Evolutionary conservation across 2,329 filamentous ascomycete genomes (phyloP).

Genomic region (Pezicula neosporulosa): DNA sequence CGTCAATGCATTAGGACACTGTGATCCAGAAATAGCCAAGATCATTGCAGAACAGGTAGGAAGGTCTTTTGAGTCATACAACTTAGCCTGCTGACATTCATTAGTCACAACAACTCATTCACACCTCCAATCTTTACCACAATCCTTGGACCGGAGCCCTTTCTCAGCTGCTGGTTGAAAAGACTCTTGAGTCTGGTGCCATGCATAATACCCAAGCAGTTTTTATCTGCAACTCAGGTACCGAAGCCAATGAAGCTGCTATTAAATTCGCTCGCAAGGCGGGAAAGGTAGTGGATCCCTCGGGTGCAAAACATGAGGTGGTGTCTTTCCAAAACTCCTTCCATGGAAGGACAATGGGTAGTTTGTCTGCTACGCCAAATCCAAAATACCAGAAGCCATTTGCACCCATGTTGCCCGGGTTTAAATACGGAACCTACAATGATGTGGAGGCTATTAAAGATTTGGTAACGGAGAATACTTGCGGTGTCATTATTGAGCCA

Average conservation of each 20-base stretch:
- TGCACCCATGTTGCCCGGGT: slow-evolving; percentile 91
- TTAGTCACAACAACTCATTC: slow-evolving; percentile 73
- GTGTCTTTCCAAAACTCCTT: slow-evolving; percentile 92
- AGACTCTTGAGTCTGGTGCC: slow-evolving; percentile 72
- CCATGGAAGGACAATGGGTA: slow-evolving; percentile 95
- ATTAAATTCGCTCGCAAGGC: slow-evolving; percentile 96
- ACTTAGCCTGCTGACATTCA: not conserved
- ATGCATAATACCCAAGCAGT: slow-evolving; percentile 79
- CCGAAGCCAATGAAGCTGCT: slow-evolving; percentile 95
- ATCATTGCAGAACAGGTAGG: slow-evolving; percentile 74
- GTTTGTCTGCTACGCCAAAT: slow-evolving; percentile 92
- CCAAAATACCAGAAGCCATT: slow-evolving; percentile 97
- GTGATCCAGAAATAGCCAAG: slow-evolving; percentile 72
- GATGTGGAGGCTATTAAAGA: slow-evolving; percentile 68
- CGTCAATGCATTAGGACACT: slow-evolving; percentile 89
- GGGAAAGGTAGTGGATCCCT: slow-evolving; percentile 71
- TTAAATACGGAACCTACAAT: slow-evolving; percentile 83
- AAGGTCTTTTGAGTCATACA: slow-evolving; percentile 1
- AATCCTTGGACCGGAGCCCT: slow-evolving; percentile 93
- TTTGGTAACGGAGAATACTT: slow-evolving; percentile 80
- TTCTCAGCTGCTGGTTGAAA: slow-evolving; percentile 79
- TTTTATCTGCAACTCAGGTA: slow-evolving; percentile 95
- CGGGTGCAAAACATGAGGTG: slow-evolving; percentile 73
- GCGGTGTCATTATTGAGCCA: slow-evolving; percentile 92
- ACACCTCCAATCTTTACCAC: slow-evolving; percentile 95